Evolutionary conservation across 805 yeast genomes (phyloP).

Genomic region (Candida stauntonica): DNA sequence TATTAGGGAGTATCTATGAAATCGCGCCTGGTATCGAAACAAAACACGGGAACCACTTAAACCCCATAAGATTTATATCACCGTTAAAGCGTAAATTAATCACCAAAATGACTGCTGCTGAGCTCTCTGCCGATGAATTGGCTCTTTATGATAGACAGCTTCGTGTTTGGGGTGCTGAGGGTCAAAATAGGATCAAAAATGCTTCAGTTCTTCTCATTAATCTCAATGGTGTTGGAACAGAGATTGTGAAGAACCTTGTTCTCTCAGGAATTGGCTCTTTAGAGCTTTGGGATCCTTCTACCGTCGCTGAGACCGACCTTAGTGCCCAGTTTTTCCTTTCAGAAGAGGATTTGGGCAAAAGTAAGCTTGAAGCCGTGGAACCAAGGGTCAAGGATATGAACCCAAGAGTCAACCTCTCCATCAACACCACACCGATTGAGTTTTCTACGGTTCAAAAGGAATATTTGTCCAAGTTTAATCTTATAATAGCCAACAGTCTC

Average conservation of each 20-base stretch:
- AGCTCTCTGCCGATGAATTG: constrained; percentile 60
- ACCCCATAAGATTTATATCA: too few species aligned
- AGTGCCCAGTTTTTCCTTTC: constrained; percentile 72
- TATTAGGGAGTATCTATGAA: too few species aligned
- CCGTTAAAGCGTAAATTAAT: too few species aligned
- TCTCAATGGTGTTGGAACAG: constrained; percentile 75
- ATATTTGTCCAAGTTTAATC: constrained; percentile 54
- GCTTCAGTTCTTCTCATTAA: constrained; percentile 69
- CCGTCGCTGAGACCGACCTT: constrained; percentile 56
- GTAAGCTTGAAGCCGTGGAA: constrained; percentile 50
- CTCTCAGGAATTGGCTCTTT: constrained; percentile 84
- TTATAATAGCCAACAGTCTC: constrained; percentile 74
- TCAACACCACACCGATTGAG: constrained; percentile 31
- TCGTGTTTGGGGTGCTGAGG: constrained; percentile 92
- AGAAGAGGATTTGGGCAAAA: constrained; percentile 49
- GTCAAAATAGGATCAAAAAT: constrained; percentile 71
- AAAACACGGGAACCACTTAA: too few species aligned
- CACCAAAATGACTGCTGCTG: constrained; percentile 8
- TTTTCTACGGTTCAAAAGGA: constrained; percentile 19
- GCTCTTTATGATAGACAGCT: constrained; percentile 94
- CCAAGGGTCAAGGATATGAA: constrained; percentile 67
- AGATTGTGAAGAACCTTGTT: constrained; percentile 76
- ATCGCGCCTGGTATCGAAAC: too few species aligned
- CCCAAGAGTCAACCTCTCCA: constrained; percentile 62
- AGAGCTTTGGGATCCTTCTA: constrained; percentile 59